Evolutionary conservation across 176 grass and related monocot species (phyloP).

Genomic region (Saccharum spontaneum): DNA sequence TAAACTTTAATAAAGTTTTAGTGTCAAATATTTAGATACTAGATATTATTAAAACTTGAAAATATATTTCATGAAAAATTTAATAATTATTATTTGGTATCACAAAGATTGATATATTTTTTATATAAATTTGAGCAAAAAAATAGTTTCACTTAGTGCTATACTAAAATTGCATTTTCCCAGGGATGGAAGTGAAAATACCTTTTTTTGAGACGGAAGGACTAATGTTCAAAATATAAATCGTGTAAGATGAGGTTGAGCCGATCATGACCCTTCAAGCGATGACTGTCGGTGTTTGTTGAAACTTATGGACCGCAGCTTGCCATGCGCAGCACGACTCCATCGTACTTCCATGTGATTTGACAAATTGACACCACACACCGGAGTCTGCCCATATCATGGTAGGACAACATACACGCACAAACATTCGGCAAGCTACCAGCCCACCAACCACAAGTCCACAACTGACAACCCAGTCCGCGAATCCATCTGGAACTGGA

Average conservation of each 20-base stretch:
- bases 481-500: neutral
- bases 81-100: no score
- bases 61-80: no score
- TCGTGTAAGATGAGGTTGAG: neutral
- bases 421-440: neutral
- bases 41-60: no score
- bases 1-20: no score
- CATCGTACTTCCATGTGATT: neutral
- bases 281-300: neutral
- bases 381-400: neutral
- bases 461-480: neutral
- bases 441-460: neutral
- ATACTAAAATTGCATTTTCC: no score
- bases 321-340: neutral
- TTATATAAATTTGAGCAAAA: no score
- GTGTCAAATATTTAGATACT: no score
- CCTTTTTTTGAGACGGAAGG: neutral
- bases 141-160: no score
- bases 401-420: no score
- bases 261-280: neutral
- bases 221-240: neutral
- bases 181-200: no score
- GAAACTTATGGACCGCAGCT: neutral
- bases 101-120: no score
- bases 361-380: slow-evolving; percentile 8